Conservation (phyloP, 345 rosid genomes). For the Zanthoxylum bungeanum region DNA sequence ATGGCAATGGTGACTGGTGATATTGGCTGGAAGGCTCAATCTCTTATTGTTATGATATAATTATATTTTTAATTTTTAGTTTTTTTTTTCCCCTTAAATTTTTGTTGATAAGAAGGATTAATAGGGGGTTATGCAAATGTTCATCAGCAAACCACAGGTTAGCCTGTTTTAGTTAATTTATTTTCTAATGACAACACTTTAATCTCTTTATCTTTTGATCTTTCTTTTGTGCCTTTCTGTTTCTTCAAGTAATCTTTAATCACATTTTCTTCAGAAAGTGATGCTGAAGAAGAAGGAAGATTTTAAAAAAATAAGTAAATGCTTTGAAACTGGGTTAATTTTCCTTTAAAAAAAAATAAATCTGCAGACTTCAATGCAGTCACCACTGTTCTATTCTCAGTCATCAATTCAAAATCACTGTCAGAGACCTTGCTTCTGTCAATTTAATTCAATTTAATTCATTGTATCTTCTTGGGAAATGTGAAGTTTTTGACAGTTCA, state of each 20-base stretch:
- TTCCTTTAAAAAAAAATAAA: too few species aligned
- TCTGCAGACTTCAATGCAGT: conserved; percentile 27
- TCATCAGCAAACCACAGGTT: conserved; percentile 8
- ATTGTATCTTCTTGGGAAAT: conserved; percentile 27
- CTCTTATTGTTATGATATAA: conserved; percentile 15
- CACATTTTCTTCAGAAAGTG: too few species aligned
- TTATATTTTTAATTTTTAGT: too few species aligned
- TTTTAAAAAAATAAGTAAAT: not conserved
- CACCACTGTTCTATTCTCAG: conserved; percentile 22
- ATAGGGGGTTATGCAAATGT: conserved; percentile 16
- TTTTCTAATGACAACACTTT: not conserved
- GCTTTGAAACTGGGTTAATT: too few species aligned
- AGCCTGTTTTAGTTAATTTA: not conserved
- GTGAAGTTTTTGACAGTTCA: conserved; percentile 16
- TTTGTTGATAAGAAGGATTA: conserved; percentile 4
- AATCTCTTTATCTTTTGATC: not conserved
- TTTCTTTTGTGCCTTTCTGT: not conserved
- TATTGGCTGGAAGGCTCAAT: conserved; percentile 47
- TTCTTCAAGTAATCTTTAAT: conserved; percentile 3
- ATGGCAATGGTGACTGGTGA: conserved; percentile 22
- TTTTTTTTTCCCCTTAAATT: not conserved
- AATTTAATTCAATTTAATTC: conserved; percentile 8
- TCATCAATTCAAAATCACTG: conserved; percentile 16
- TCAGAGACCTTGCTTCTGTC: conserved; percentile 21
- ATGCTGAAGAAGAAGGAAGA: too few species aligned